These are phyloP conservation scores for Fusarium sp. DNA, from an alignment of 2,329 filamentous ascomycete species.

Conservation along the genomic window DNA sequence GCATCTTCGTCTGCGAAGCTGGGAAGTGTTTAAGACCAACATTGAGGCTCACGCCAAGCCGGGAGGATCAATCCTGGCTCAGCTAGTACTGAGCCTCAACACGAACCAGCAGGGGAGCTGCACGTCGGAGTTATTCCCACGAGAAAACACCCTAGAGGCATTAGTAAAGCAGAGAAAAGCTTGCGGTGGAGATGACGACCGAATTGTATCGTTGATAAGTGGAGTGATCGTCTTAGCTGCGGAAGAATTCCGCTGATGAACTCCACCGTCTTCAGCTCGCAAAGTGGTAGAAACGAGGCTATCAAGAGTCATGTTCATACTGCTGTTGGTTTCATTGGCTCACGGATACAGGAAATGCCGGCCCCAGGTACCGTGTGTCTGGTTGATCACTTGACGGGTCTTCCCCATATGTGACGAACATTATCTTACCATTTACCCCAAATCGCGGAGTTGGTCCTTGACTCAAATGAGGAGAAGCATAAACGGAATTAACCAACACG, in stretches of 20 bases:
- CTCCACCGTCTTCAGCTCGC: constrained; percentile 2
- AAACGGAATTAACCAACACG: neutral
- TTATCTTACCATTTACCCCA: constrained; percentile 12
- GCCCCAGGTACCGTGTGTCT: constrained; percentile 4
- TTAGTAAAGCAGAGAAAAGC: constrained; percentile 10
- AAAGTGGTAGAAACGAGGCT: constrained; percentile 2
- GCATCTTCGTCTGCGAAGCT: neutral
- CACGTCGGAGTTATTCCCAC: constrained; percentile 10
- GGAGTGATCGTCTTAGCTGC: constrained; percentile 7
- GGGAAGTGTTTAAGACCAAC: neutral
- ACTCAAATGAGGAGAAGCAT: constrained; percentile 35
- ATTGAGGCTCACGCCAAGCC: constrained; percentile 25
- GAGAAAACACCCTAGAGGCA: neutral
- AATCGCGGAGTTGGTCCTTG: constrained; percentile 4
- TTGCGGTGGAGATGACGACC: constrained; percentile 21
- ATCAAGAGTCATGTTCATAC: constrained; percentile 16
- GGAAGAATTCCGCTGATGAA: constrained; percentile 22
- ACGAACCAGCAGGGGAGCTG: neutral
- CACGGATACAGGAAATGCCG: constrained; percentile 18
- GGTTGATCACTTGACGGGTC: constrained; percentile 20
- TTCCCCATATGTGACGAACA: constrained; percentile 15
- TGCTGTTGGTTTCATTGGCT: constrained; percentile 12
- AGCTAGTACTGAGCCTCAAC: constrained; percentile 20
- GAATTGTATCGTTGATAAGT: constrained; percentile 20
- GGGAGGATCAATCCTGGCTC: constrained; percentile 13